Conservation (phyloP, 805 yeast species). For the Spathaspora sp. region DNA sequence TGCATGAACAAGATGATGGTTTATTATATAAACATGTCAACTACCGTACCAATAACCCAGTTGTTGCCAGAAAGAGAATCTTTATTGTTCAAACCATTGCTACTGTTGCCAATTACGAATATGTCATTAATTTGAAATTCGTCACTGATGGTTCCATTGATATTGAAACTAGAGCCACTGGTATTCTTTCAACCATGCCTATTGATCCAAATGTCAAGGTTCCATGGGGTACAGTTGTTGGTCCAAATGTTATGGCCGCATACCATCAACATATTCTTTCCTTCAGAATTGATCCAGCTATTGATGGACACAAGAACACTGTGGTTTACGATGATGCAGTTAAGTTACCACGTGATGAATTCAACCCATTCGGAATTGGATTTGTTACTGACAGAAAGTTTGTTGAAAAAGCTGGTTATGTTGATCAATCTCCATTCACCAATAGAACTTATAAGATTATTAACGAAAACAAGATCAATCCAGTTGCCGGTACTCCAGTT, state of each 20-base stretch:
- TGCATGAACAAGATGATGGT: constrained; percentile 80
- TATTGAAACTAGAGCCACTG: constrained; percentile 81
- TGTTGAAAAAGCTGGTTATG: constrained; percentile 66
- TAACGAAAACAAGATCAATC: constrained; percentile 69
- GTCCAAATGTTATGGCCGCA: constrained; percentile 79
- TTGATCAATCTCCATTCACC: constrained; percentile 74
- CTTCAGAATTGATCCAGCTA: constrained; percentile 77
- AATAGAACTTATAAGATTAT: constrained; percentile 72
- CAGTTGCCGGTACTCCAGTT: constrained; percentile 66
- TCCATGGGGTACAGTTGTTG: constrained; percentile 73
- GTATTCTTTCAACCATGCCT: constrained; percentile 82
- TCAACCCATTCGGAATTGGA: constrained; percentile 69
- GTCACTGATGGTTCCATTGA: constrained; percentile 77
- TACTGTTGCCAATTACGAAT: constrained; percentile 83
- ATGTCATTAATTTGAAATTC: constrained; percentile 66
- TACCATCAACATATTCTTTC: constrained; percentile 80
- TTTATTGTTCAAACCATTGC: constrained; percentile 78
- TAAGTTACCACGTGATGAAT: constrained; percentile 52
- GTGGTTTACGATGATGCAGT: constrained; percentile 67
- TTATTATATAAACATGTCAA: constrained; percentile 75
- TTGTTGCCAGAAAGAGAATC: constrained; percentile 74
- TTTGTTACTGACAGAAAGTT: constrained; percentile 58
- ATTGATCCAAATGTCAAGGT: constrained; percentile 64
- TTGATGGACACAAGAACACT: constrained; percentile 77
- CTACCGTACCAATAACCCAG: constrained; percentile 69